These are phyloP conservation scores for Cunninghamia lanceolata DNA, from an alignment of 75 land plant species.

Conservation along the genomic window DNA sequence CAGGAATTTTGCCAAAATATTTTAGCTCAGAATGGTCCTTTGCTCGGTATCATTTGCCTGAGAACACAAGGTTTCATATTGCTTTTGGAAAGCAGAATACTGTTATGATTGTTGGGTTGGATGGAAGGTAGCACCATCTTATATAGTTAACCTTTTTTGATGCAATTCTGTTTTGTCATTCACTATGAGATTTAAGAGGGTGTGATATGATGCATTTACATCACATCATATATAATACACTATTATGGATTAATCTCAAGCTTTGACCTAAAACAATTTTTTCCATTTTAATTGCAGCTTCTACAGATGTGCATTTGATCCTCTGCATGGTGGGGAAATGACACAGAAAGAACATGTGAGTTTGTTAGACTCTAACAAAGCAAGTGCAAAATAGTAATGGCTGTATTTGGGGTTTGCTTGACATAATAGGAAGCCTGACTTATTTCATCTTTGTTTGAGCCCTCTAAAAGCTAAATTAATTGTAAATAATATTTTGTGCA, in stretches of 20 bases:
- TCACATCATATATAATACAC: background rate
- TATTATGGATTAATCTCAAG: background rate
- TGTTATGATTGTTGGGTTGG: constrained; percentile 65
- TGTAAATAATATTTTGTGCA: background rate
- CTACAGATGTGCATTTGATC: constrained; percentile 77
- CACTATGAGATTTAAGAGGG: background rate
- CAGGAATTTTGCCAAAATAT: constrained; percentile 83
- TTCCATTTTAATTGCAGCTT: constrained; percentile 36
- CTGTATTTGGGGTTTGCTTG: background rate
- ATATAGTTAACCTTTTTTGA: background rate
- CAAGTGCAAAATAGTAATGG: background rate
- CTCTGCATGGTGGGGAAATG: constrained; percentile 67
- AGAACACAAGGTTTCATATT: constrained; percentile 47
- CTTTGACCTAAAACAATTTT: background rate
- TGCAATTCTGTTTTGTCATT: background rate
- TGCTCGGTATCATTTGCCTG: constrained; percentile 82
- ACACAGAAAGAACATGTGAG: constrained; percentile 38
- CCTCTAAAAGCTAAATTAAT: constrained; percentile 1
- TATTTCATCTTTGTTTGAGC: background rate
- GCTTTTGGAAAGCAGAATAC: constrained; percentile 84
- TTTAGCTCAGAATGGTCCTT: constrained; percentile 96
- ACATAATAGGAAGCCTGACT: background rate
- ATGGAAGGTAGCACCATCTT: constrained; percentile 55
- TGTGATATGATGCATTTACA: background rate
- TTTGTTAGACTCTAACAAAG: constrained; percentile 33